Evolutionary conservation across 768 basidiomycete genomes (phyloP).

Genomic region (Suillus luteus): DNA sequence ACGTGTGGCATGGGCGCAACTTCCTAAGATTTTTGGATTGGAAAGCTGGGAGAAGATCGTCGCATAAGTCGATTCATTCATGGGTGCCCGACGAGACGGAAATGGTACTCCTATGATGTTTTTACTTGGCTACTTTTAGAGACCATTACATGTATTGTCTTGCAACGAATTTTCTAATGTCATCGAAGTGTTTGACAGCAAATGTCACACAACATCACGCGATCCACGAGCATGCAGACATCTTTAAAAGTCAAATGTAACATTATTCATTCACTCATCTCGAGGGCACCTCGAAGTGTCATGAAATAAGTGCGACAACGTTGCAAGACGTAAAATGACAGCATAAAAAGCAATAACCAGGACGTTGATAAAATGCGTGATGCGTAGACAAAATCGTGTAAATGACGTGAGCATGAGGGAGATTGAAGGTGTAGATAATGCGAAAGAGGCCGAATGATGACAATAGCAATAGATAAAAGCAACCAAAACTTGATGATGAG

Average conservation of each 20-base stretch:
- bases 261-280: not conserved
- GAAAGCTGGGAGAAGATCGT: not conserved
- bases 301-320: not conserved
- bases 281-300: not conserved
- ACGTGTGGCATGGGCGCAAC: not conserved
- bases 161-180: not conserved
- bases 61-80: not conserved
- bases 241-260: not conserved
- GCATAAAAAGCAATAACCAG: conserved; percentile 3
- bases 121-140: not conserved
- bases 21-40: not conserved
- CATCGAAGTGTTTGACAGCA: not conserved
- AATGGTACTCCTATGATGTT: not conserved
- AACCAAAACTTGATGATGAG: conserved; percentile 30
- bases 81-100: not conserved
- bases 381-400: conserved; percentile 7
- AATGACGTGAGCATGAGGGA: conserved; percentile 1
- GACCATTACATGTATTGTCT: not conserved
- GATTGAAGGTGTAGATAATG: conserved; percentile 5
- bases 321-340: conserved; percentile 1
- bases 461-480: conserved; percentile 38
- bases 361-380: conserved; percentile 1
- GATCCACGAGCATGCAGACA: not conserved
- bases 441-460: conserved; percentile 20
- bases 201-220: not conserved